Conservation (phyloP, 768 basidiomycete species). For the Hericium alpestre region DNA sequence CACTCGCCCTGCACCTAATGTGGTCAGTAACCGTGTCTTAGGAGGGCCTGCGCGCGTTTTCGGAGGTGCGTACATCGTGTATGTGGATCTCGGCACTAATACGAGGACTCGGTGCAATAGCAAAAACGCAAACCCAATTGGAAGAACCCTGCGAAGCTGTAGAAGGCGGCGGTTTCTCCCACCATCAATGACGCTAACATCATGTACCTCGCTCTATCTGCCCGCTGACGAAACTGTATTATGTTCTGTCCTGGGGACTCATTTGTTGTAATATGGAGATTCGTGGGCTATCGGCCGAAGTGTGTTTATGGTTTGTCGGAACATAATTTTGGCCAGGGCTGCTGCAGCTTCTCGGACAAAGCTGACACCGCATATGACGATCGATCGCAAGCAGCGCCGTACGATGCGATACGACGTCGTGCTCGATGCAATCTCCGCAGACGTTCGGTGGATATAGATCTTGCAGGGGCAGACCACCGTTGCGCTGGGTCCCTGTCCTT, state of each 20-base stretch:
- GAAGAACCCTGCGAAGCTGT: conserved; percentile 50
- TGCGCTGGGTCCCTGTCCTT: too few relatives aligned
- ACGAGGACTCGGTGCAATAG: background rate
- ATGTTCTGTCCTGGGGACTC: background rate
- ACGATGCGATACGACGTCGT: too few relatives aligned
- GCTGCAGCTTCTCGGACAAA: background rate
- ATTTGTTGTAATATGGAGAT: background rate
- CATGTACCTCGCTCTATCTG: background rate
- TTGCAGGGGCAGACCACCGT: too few relatives aligned
- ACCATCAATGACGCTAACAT: background rate
- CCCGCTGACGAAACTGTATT: background rate
- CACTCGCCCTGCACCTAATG: background rate
- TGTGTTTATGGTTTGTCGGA: background rate
- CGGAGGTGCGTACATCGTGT: conserved; percentile 33
- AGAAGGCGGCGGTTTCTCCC: background rate
- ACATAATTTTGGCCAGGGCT: background rate
- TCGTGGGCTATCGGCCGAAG: background rate
- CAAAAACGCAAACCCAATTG: conserved; percentile 43
- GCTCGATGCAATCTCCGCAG: background rate
- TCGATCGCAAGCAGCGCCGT: too few relatives aligned
- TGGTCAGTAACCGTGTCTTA: conserved; percentile 16
- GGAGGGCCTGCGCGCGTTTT: conserved; percentile 66
- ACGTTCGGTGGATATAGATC: background rate
- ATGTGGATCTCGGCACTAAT: background rate
- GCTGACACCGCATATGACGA: too few relatives aligned